A percentile compares a stretch with the other conserved stretches of the same genome.
phyloP scores from a whole-genome alignment of 176 grass and related monocot genomes.

The Rhynchospora tenuis region DNA sequence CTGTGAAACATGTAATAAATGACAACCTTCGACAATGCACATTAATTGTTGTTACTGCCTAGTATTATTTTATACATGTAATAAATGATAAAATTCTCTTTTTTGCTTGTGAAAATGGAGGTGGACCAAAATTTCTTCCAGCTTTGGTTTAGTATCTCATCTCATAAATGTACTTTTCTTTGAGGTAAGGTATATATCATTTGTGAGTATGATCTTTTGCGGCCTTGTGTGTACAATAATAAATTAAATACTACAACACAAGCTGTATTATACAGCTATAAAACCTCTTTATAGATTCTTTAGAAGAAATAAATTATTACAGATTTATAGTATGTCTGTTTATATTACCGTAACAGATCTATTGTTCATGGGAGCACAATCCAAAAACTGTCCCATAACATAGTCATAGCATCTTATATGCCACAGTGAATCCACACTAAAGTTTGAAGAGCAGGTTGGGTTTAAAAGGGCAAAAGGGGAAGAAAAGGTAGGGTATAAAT shows the following conservation, averaged over 20 bases:
- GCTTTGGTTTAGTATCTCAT: conserved; percentile 57
- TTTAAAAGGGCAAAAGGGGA: conserved; percentile 39
- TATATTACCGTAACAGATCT: too few species aligned
- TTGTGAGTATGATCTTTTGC: neutral
- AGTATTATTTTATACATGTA: neutral
- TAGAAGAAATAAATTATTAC: too few species aligned
- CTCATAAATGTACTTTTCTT: conserved; percentile 33
- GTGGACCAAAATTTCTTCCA: neutral
- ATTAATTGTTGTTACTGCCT: too few species aligned
- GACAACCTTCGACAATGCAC: too few species aligned
- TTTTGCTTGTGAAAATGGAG: conserved; percentile 14
- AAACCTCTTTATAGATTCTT: neutral
- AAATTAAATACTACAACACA: neutral
- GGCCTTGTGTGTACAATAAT: neutral
- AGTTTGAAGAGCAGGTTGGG: conserved; percentile 38
- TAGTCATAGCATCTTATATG: neutral
- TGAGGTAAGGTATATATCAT: conserved; percentile 21
- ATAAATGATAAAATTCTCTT: conserved; percentile 16
- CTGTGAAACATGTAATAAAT: neutral
- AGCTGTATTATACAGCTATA: neutral
- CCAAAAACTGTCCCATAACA: neutral
- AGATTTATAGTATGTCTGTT: too few species aligned
- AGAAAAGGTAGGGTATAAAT: conserved; percentile 48
- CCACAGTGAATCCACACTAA: neutral
- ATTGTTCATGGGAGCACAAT: too few species aligned